Conservation (phyloP, 73 alveolate genomes). For the Stentor roeselii region DNA sequence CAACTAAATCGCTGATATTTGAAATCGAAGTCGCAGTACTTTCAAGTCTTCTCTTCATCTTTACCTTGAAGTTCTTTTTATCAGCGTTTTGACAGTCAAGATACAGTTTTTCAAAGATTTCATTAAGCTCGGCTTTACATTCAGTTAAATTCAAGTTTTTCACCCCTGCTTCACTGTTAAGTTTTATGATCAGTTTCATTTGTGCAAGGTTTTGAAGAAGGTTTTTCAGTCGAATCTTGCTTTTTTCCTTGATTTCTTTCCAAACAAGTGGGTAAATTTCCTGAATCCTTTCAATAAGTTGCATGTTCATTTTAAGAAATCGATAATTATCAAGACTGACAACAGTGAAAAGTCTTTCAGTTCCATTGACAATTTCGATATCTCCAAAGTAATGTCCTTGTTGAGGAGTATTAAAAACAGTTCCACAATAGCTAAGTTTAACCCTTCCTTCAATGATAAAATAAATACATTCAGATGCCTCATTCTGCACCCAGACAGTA, state of each 20-base stretch:
- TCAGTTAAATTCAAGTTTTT: slow-evolving; percentile 55
- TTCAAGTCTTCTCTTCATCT: no score
- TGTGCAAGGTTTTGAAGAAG: background rate
- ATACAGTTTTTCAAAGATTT: background rate
- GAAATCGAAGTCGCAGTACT: no score
- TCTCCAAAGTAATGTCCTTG: slow-evolving; percentile 30
- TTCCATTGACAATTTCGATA: slow-evolving; percentile 17
- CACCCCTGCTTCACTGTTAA: background rate
- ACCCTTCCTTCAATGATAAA: slow-evolving; percentile 16
- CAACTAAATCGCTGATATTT: no score
- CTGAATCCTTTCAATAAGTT: background rate
- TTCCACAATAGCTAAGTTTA: background rate
- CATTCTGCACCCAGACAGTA: slow-evolving; percentile 49
- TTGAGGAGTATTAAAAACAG: background rate
- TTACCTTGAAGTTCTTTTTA: no score
- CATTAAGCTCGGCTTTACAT: slow-evolving; percentile 45
- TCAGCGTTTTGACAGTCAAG: no score
- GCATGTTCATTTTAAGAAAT: background rate
- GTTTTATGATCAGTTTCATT: background rate
- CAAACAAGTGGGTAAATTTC: background rate
- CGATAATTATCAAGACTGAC: background rate
- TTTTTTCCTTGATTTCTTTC: background rate
- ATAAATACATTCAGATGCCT: slow-evolving; percentile 11
- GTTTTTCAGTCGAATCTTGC: background rate
- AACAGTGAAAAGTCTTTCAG: background rate